Conservation (phyloP, 192 early-diverging fungal genomes). For the Rhizoclosmatium sp. region DNA sequence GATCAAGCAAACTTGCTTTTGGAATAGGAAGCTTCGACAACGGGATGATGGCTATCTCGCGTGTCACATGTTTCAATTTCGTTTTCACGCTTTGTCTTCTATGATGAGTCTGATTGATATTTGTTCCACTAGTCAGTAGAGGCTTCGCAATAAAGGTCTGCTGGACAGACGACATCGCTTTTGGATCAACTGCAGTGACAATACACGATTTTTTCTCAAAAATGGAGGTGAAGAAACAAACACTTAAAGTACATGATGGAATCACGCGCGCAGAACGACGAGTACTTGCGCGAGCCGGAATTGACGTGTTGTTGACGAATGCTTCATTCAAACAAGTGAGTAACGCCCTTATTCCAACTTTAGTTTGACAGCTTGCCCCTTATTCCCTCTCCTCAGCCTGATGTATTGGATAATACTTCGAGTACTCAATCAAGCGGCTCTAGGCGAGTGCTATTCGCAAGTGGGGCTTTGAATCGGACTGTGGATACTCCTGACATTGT, state of each 20-base stretch:
- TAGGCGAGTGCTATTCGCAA: neutral
- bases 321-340: constrained; percentile 36
- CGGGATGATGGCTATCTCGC: constrained; percentile 28
- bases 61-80: constrained; percentile 12
- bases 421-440: neutral
- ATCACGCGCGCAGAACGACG: constrained; percentile 41
- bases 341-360: too few species aligned
- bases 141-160: neutral
- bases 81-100: neutral
- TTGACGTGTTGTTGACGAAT: constrained; percentile 41
- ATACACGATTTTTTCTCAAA: neutral
- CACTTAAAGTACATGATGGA: constrained; percentile 21
- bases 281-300: constrained; percentile 35
- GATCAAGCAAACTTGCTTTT: constrained; percentile 23
- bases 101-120: neutral
- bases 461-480: neutral
- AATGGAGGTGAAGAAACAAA: neutral
- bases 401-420: constrained; percentile 13
- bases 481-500: neutral
- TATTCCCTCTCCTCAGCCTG: constrained; percentile 9
- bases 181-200: neutral
- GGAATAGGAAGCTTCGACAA: neutral
- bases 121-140: neutral
- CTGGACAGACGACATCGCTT: neutral
- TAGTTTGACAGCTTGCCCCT: neutral